A percentile compares a stretch with the other conserved stretches of the same genome.
phyloP scores from a whole-genome alignment of 2,329 filamentous ascomycete species.

The Penicillium sp. region DNA sequence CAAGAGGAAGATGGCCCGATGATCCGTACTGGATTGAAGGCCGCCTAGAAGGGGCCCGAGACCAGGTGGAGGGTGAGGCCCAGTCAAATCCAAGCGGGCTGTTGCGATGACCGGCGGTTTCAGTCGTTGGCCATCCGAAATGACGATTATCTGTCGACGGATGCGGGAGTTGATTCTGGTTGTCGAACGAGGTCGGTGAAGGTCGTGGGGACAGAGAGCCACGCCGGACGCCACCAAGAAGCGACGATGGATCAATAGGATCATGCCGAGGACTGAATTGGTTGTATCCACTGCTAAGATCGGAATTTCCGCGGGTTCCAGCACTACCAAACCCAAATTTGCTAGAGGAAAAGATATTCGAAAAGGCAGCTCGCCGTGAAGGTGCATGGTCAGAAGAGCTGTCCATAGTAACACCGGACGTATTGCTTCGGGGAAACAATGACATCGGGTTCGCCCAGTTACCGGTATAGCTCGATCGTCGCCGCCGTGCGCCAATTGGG shows the following conservation, averaged over 20 bases:
- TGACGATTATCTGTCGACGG: constrained; percentile 75
- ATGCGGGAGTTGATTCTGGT: constrained; percentile 58
- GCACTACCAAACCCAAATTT: constrained; percentile 38
- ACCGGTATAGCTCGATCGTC: constrained; percentile 56
- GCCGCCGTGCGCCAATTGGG: constrained; percentile 47
- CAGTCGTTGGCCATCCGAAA: constrained; percentile 61
- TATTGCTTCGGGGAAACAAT: constrained; percentile 46
- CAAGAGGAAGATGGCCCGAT: constrained; percentile 58
- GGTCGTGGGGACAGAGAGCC: constrained; percentile 47
- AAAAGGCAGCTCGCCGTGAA: constrained; percentile 40
- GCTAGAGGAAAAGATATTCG: constrained; percentile 44
- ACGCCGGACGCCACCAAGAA: constrained; percentile 42
- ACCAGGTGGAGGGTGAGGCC: constrained; percentile 60
- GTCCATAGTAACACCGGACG: constrained; percentile 41
- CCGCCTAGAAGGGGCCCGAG: constrained; percentile 71
- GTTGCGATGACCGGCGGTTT: constrained; percentile 53
- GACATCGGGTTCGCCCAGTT: constrained; percentile 53
- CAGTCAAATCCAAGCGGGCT: constrained; percentile 53
- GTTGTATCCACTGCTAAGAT: constrained; percentile 42
- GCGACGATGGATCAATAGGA: constrained; percentile 46
- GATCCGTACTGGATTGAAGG: constrained; percentile 76
- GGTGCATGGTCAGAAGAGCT: constrained; percentile 42
- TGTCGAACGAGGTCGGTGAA: constrained; percentile 54
- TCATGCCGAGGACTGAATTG: constrained; percentile 47
- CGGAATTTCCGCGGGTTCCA: constrained; percentile 31